Evolutionary conservation across 805 yeast genomes (phyloP), one percentile per base, ranked within the genome.

Genomic region (Candida cerambycidarum): DNA sequence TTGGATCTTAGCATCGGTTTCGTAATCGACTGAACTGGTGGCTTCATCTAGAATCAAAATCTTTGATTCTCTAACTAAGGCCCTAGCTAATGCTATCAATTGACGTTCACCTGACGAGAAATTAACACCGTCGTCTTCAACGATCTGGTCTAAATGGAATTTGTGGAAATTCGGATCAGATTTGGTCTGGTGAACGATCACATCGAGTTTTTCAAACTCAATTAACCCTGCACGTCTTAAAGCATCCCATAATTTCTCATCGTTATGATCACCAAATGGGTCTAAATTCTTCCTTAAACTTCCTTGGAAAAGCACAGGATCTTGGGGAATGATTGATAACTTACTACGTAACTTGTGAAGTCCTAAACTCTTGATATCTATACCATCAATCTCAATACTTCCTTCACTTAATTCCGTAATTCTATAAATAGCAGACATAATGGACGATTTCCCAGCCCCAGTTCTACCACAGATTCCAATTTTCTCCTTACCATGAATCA

Each of bases 381-480:
- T 60, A n/a, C 74, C 83, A 56, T 82, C 87, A 51, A 82, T 79
- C 13, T 43, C 42, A 28, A 82, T 76, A 12, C 47, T 45, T 3
- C 88, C 86, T 1, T 48, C 39, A 16, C 65, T 62, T 36, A 79
- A 57, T 58, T 81, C 86, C n/a, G 71, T 62, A 36, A 82, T 55
- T 51, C 87, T 64, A 56, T 71, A 82, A 42, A 82, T 59, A 0
- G 85, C 83, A 7, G 80, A 72, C 79, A 80, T 81, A 35, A 82
- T 78, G 3, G 86, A 74, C 1, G 83, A 68, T 61, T 82, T 82
- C 32, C 96, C 96, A 3, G 95, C 95, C 53, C 96, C 96, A 0
- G 96, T 88, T 58, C 96, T 75, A 34, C 96, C 96, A 68, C 92
- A 84, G 43, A 88, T 82, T 36, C 95, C 96, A 51, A 88, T 75